Percentiles rank a stretch among this genome's conserved stretches.
Evolutionary conservation across 805 yeast species (phyloP).

Genomic region (Yarrowia porcina): DNA sequence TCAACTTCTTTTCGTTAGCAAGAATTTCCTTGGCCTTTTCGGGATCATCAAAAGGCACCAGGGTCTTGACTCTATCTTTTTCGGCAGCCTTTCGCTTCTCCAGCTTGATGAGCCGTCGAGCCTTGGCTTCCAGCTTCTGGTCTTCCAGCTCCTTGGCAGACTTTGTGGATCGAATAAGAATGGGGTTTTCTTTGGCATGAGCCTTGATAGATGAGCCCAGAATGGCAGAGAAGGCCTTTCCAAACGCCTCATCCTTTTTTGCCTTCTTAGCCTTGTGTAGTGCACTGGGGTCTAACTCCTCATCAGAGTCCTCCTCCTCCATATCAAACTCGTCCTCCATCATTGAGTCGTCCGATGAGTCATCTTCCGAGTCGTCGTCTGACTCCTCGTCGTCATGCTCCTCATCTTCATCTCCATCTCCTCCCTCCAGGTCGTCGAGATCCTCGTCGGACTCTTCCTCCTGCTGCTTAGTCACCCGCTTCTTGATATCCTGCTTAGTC

Average conservation of each 20-base stretch:
- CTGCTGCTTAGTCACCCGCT: neutral
- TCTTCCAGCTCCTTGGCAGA: slow-evolving; percentile 70
- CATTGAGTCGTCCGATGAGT: slow-evolving; percentile 2
- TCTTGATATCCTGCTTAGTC: neutral
- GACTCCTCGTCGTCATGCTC: slow-evolving; percentile 25
- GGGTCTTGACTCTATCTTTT: slow-evolving; percentile 61
- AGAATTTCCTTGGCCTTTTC: slow-evolving; percentile 53
- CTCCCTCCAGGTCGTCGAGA: slow-evolving; percentile 23
- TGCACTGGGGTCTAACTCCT: slow-evolving; percentile 16
- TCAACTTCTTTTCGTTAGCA: slow-evolving; percentile 65
- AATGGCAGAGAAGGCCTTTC: slow-evolving; percentile 79
- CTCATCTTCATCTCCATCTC: neutral
- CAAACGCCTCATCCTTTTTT: slow-evolving; percentile 71
- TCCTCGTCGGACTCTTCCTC: slow-evolving; percentile 4
- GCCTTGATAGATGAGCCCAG: slow-evolving; percentile 83
- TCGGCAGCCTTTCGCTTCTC: slow-evolving; percentile 71
- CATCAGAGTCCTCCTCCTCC: slow-evolving; percentile 12
- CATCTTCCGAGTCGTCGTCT: slow-evolving; percentile 24
- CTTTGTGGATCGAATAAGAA: slow-evolving; percentile 77
- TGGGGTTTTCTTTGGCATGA: slow-evolving; percentile 84
- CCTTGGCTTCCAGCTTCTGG: slow-evolving; percentile 79
- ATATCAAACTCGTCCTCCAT: slow-evolving; percentile 23
- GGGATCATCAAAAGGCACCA: slow-evolving; percentile 62
- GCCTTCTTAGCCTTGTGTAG: slow-evolving; percentile 47
- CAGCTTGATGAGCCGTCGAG: slow-evolving; percentile 60